Percentiles rank a stretch among this genome's conserved stretches.
Conservation (phyloP, 352 stramenopile genomes). For the Globisporangium radiosum region DNA sequence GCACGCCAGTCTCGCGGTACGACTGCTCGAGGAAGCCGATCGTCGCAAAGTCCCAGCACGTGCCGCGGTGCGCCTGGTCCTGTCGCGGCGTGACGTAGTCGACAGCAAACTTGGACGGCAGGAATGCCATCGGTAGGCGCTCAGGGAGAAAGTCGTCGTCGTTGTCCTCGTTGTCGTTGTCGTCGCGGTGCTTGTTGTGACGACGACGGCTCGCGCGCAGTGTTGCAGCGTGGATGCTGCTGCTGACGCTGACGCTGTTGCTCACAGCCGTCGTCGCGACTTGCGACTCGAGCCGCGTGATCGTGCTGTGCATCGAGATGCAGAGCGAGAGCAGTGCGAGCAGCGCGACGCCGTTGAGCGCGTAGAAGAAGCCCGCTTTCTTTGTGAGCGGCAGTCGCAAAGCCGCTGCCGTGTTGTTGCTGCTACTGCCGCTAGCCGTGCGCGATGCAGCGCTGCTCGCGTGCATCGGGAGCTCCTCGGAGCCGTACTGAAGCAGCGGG, state of each 20-base stretch:
- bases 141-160: constrained; percentile 10
- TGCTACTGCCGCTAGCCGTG: constrained; percentile 9
- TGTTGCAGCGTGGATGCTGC: neutral
- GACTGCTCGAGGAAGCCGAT: constrained; percentile 75
- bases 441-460: constrained; percentile 10
- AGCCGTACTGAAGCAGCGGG: constrained; percentile 58
- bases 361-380: constrained; percentile 34
- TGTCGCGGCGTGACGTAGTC: constrained; percentile 70
- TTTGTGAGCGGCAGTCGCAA: neutral
- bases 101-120: constrained; percentile 77
- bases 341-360: constrained; percentile 49
- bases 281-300: constrained; percentile 39
- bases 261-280: constrained; percentile 7
- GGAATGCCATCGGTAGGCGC: constrained; percentile 52
- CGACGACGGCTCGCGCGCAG: constrained; percentile 5
- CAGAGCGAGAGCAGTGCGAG: constrained; percentile 52
- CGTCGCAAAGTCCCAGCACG: constrained; percentile 80
- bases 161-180: neutral
- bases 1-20: constrained; percentile 61
- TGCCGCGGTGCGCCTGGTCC: constrained; percentile 69
- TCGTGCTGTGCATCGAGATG: constrained; percentile 70
- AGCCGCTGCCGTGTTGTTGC: constrained; percentile 1
- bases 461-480: constrained; percentile 24
- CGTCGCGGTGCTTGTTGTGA: constrained; percentile 6
- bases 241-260: neutral